phyloP scores from a whole-genome alignment of 495 filamentous ascomycete genomes.

The Polyplosphaeria fusca region DNA sequence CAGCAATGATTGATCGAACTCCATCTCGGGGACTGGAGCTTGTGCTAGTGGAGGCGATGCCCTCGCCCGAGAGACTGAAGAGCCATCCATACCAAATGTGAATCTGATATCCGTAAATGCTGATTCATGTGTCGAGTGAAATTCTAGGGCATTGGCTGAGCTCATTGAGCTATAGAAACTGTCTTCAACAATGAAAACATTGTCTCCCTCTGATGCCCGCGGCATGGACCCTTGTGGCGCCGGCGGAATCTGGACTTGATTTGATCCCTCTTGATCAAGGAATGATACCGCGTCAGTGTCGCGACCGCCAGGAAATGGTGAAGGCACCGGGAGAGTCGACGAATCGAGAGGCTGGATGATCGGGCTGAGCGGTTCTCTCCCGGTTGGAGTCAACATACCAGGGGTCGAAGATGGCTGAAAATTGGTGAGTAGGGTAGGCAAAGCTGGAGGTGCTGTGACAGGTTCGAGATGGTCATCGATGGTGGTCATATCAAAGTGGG shows the following conservation, averaged over 20 bases:
- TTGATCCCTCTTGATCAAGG: constrained; percentile 8
- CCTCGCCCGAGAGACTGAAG: too few relatives aligned
- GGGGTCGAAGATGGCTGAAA: constrained; percentile 4
- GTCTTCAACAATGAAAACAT: constrained; percentile 4
- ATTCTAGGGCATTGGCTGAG: constrained; percentile 1
- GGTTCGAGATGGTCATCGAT: background rate
- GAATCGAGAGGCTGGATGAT: constrained; percentile 24
- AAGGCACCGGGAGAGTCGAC: constrained; percentile 35
- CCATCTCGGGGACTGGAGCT: too few relatives aligned
- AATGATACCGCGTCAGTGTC: constrained; percentile 20
- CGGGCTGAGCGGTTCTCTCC: constrained; percentile 24
- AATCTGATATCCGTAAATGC: constrained; percentile 31
- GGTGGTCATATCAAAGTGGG: background rate
- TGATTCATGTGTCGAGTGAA: constrained; percentile 27
- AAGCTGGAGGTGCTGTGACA: constrained; percentile 33
- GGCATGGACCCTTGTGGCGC: background rate
- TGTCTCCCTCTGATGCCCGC: background rate
- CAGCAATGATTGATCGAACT: too few relatives aligned
- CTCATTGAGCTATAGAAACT: constrained; percentile 28
- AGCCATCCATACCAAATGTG: constrained; percentile 29
- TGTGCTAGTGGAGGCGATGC: too few relatives aligned
- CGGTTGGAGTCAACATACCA: constrained; percentile 21
- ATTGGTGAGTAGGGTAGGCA: constrained; percentile 33
- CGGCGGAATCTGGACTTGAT: background rate
- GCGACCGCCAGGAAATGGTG: constrained; percentile 36